These are phyloP conservation scores for Stemphylium lycopersici DNA, from an alignment of 2,329 filamentous ascomycete species.

Conservation along the genomic window DNA sequence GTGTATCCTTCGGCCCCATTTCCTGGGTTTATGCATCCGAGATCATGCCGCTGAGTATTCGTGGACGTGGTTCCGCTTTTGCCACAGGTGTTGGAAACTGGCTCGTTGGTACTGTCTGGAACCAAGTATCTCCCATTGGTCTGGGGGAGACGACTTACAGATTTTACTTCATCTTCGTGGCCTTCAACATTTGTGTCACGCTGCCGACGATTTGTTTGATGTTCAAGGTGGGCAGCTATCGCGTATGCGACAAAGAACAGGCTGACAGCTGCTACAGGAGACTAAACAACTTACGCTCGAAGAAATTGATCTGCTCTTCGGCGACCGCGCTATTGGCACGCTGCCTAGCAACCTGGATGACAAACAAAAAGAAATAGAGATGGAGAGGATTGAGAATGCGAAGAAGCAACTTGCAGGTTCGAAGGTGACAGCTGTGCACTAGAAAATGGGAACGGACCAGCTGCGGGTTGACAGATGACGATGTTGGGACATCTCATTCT, in stretches of 20 bases:
- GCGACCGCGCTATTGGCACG: slow-evolving; percentile 57
- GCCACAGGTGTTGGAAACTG: slow-evolving; percentile 65
- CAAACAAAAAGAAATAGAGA: slow-evolving; percentile 30
- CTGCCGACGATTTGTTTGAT: slow-evolving; percentile 57
- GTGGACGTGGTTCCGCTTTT: slow-evolving; percentile 64
- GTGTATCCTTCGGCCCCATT: slow-evolving; percentile 43
- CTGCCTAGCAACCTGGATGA: slow-evolving; percentile 53
- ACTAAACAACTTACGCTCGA: slow-evolving; percentile 58
- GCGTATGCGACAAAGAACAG: rapidly evolving
- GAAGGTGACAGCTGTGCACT: slow-evolving; percentile 23
- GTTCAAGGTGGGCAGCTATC: slow-evolving; percentile 49
- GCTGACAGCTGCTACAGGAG: slow-evolving; percentile 29
- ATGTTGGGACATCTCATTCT: too few relatives aligned
- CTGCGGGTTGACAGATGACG: neutral
- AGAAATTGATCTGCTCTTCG: slow-evolving; percentile 65
- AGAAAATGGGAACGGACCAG: neutral
- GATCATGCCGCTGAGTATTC: slow-evolving; percentile 68
- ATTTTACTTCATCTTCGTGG: slow-evolving; percentile 65
- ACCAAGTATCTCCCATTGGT: slow-evolving; percentile 63
- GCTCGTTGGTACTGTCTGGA: slow-evolving; percentile 65
- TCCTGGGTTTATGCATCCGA: slow-evolving; percentile 71
- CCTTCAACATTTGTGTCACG: slow-evolving; percentile 55
- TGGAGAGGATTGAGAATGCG: slow-evolving; percentile 30
- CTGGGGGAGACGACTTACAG: slow-evolving; percentile 57
- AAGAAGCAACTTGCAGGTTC: slow-evolving; percentile 23